phyloP scores from a whole-genome alignment of 805 yeast species.

The Candida orba region DNA sequence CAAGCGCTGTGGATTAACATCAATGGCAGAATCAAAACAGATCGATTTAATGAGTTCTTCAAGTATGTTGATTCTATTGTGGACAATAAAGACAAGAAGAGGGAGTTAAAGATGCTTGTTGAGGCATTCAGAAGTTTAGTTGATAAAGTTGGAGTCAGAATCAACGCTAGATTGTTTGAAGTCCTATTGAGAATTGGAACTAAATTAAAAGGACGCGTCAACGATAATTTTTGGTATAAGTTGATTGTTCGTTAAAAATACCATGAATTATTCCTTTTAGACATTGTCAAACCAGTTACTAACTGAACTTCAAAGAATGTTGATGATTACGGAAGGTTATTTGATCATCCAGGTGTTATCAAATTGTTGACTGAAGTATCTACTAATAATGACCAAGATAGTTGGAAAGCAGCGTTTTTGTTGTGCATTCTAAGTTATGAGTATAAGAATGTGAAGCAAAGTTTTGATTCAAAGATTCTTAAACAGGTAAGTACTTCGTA shows the following conservation, averaged over 20 bases:
- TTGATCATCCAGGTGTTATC: conserved; percentile 13
- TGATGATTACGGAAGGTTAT: conserved; percentile 15
- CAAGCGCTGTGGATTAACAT: not conserved
- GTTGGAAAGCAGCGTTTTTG: conserved; percentile 24
- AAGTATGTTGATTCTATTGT: not conserved
- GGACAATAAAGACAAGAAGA: not conserved
- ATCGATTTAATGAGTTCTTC: not conserved
- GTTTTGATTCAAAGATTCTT: not conserved
- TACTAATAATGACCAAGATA: conserved; percentile 7
- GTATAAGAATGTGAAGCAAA: conserved; percentile 7
- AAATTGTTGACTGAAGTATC: conserved; percentile 8
- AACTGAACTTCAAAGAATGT: conserved; percentile 1
- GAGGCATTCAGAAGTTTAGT: conserved; percentile 9
- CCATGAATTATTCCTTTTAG: not conserved
- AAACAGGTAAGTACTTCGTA: not conserved
- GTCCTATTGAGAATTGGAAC: conserved; percentile 20
- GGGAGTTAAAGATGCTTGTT: conserved; percentile 1
- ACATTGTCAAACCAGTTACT: too few relatives aligned
- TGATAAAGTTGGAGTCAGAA: conserved; percentile 6
- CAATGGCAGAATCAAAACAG: not conserved
- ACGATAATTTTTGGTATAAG: conserved; percentile 20
- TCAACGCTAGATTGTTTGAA: conserved; percentile 15
- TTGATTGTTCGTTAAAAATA: conserved; percentile 11
- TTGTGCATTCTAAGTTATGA: conserved; percentile 21
- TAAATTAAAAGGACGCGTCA: conserved; percentile 8